These are phyloP conservation scores for Plasmodium knowlesi DNA, from an alignment of 169 alveolate genomes.

Conservation along the genomic window DNA sequence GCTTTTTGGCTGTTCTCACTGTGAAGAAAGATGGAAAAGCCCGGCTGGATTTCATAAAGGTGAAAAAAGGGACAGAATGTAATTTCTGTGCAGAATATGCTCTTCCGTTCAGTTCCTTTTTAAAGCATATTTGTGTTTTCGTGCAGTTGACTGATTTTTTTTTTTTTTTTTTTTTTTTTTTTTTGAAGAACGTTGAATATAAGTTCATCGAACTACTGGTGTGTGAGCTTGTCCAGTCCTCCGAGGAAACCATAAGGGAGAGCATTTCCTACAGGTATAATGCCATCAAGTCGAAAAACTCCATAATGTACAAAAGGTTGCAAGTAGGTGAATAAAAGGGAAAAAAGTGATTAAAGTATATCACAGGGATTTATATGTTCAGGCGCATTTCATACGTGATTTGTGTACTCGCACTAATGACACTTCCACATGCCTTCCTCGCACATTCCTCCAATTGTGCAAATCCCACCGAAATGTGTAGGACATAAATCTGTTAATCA, in stretches of 20 bases:
- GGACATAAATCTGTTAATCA: conserved; percentile 82
- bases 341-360: not conserved
- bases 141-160: not conserved
- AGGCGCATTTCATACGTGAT: not conserved
- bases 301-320: conserved; percentile 53
- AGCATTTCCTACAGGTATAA: conserved; percentile 91
- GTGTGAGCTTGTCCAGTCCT: conserved; percentile 90
- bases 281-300: conserved; percentile 82
- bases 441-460: not conserved
- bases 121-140: not conserved
- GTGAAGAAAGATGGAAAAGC: conserved; percentile 90
- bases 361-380: not conserved
- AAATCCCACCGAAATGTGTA: not conserved
- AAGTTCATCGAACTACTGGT: conserved; percentile 94
- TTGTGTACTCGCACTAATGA: not conserved
- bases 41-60: conserved; percentile 90
- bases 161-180: conserved; percentile 7
- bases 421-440: not conserved
- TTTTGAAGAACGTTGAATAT: conserved; percentile 92
- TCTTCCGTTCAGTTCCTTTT: not conserved
- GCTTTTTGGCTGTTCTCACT: conserved; percentile 90
- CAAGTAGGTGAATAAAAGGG: conserved; percentile 21
- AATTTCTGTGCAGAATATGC: not conserved
- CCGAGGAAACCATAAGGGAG: conserved; percentile 92
- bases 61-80: conserved; percentile 8